Conservation (phyloP, 108 stramenopile genomes). For the Nitzschia sp. region DNA sequence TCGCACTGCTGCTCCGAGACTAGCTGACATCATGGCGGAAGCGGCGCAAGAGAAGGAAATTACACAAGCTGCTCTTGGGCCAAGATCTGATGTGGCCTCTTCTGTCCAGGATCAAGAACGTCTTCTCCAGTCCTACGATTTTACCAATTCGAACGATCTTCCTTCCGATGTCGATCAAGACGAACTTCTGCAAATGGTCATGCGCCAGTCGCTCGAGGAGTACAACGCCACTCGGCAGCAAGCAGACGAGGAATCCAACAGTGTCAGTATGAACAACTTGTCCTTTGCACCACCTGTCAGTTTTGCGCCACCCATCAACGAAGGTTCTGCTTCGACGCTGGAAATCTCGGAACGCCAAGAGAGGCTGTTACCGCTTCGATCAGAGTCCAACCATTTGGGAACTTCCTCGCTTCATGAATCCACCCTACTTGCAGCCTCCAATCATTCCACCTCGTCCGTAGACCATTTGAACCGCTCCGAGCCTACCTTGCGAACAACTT, state of each 20-base stretch:
- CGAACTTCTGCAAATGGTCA: constrained; percentile 11
- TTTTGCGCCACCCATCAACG: too few species aligned
- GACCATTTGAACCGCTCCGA: not conserved
- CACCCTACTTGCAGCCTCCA: not conserved
- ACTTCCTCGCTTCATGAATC: not conserved
- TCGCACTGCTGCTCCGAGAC: not conserved
- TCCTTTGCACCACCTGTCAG: too few species aligned
- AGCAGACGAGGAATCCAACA: not conserved
- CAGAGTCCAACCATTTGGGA: not conserved
- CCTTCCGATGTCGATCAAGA: constrained; percentile 3
- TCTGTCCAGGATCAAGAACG: constrained; percentile 25
- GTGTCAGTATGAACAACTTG: not conserved
- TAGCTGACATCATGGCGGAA: constrained; percentile 32
- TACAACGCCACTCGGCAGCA: not conserved
- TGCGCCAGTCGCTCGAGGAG: constrained; percentile 12
- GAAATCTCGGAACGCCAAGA: not conserved
- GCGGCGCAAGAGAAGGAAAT: constrained; percentile 7
- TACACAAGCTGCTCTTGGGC: constrained; percentile 4
- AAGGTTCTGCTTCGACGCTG: not conserved
- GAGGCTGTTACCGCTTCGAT: not conserved
- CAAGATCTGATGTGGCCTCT: constrained; percentile 6
- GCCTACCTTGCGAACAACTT: not conserved
- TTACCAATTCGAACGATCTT: not conserved
- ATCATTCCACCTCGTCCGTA: not conserved
- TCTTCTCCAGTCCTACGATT: constrained; percentile 11